Base-by-base conservation (phyloP, 441 rosid genomes). In the Biscutella laevigata region DNA sequence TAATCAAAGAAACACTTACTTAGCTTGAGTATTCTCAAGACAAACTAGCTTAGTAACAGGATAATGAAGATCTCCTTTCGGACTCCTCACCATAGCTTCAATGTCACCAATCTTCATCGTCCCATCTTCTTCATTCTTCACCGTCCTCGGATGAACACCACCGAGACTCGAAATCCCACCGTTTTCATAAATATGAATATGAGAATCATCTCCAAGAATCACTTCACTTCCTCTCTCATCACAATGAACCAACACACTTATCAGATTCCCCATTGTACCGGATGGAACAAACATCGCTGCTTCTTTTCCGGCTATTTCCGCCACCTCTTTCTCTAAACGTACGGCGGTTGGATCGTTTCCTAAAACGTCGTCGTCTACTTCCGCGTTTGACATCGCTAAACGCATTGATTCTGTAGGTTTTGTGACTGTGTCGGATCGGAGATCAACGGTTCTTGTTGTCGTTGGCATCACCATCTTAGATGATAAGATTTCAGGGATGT, bases 231-330 rank as follows among this genome's bases (percentile, higher is more conserved):
- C 98, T 53, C 96, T 73, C 49, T 73, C 53, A 21, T 86, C 82
- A 62, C 96, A 92, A 55, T 92, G 98, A 38, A 84, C 89, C 19
- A 92, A 86, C 33, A 92, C 94, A 27, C 98, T 85, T 9, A 88
- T 88, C 24, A 88, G 83, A 74, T 92, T 92, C 25, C 89, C 94
- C 96, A 88, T 92, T 7, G 96, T 88, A 22, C 98, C 98, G 2
- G 98, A 88, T 0, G 96, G 98, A 51, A 92, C 95, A 61, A 71
- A 92, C 15, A 92, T 70, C 1, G 82, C 91, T 0, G 94, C 95
- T 66, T 92, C 96, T 75, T 92, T 92, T 49, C 88, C 85, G 16
- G 56, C 71, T 36, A 86, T 74, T 67, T 68, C 78, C 0, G 96
- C 88, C 75, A 92, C 63, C 66, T 80, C 95, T 8, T 78, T 47